phyloP scores from a whole-genome alignment of 495 filamentous ascomycete genomes.

The Neurospora intermedia region DNA sequence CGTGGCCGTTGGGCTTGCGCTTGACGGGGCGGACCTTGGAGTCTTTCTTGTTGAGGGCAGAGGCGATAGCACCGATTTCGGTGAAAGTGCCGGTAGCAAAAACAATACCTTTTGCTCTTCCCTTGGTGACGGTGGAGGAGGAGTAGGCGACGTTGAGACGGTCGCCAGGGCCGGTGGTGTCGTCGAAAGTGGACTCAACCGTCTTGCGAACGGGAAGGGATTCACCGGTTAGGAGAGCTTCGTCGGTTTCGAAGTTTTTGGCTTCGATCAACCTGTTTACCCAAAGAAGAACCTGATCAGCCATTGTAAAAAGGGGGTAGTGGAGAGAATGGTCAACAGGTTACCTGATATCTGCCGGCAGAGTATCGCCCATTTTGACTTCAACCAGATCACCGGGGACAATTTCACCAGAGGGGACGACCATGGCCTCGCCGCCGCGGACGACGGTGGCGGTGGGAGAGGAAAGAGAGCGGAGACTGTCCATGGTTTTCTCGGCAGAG shows the following conservation, averaged over 20 bases:
- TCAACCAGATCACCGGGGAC: conserved; percentile 68
- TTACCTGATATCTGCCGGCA: conserved; percentile 55
- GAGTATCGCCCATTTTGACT: conserved; percentile 67
- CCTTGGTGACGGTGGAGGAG: conserved; percentile 57
- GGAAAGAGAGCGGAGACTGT: conserved; percentile 63
- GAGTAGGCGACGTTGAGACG: conserved; percentile 59
- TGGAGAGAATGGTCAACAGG: neutral
- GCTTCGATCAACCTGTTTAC: conserved; percentile 51
- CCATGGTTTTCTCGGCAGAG: conserved; percentile 79
- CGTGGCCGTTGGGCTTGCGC: conserved; percentile 47
- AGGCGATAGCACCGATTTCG: conserved; percentile 74
- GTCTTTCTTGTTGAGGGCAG: conserved; percentile 46
- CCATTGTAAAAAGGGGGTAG: neutral
- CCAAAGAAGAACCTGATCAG: neutral
- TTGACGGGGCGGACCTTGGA: conserved; percentile 46
- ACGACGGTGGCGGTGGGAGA: conserved; percentile 70
- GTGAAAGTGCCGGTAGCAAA: conserved; percentile 64
- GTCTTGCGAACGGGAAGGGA: conserved; percentile 40
- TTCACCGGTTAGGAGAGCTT: conserved; percentile 53
- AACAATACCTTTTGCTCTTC: conserved; percentile 55
- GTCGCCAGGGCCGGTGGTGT: conserved; percentile 47
- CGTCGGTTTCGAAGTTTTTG: conserved; percentile 53
- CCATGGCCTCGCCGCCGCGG: conserved; percentile 55
- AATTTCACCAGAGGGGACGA: conserved; percentile 75
- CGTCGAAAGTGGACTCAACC: conserved; percentile 19